Evolutionary conservation across 1,284 basidiomycete genomes (phyloP).

Genomic region (Rhodotorula sp.): DNA sequence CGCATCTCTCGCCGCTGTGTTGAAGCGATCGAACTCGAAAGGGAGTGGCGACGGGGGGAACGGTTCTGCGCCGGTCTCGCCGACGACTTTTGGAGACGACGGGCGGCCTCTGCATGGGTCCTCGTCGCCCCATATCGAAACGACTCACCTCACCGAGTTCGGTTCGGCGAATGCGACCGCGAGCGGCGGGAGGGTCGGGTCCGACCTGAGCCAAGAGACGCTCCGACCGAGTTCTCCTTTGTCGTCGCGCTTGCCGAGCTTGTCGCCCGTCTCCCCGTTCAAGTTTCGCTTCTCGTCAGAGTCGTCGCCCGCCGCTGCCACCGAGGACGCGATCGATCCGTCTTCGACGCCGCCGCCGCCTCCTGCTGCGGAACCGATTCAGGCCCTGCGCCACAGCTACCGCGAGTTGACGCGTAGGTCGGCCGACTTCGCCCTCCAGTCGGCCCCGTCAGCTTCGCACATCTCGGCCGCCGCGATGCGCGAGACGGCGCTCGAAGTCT

Average conservation of each 20-base stretch:
- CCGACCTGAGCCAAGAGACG: background rate
- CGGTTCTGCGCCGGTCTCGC: background rate
- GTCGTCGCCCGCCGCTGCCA: background rate
- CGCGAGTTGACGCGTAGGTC: background rate
- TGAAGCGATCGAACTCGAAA: background rate
- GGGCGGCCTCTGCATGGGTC: background rate
- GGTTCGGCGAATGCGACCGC: too few relatives aligned
- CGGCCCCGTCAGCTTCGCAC: background rate
- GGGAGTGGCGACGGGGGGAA: background rate
- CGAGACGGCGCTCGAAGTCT: background rate
- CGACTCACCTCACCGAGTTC: too few relatives aligned
- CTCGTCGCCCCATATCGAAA: background rate
- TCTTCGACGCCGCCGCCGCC: background rate
- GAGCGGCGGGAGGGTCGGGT: too few relatives aligned
- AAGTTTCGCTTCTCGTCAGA: background rate
- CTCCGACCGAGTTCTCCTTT: background rate
- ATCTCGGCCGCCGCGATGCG: background rate
- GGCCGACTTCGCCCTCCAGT: background rate
- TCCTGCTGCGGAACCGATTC: too few relatives aligned
- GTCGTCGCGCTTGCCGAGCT: background rate
- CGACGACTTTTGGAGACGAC: background rate
- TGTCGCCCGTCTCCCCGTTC: slow-evolving; percentile 1
- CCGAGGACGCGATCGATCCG: background rate
- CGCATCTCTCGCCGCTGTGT: background rate
- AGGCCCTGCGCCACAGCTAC: too few relatives aligned